Base-by-base conservation (phyloP, 1,139 yeast species). In the Williopsis jadinii region DNA sequence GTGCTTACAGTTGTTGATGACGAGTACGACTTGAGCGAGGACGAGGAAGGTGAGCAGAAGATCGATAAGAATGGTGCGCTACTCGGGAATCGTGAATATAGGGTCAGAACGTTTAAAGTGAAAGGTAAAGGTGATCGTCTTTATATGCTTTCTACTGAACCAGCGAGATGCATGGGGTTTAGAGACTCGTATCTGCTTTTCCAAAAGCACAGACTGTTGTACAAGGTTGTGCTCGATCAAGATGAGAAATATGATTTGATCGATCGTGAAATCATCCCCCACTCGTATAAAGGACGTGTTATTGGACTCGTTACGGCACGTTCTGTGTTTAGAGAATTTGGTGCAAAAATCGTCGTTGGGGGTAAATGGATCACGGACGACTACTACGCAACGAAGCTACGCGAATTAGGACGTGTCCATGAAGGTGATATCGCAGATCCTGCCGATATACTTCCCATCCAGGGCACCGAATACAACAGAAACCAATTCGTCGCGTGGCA, bases 91-190 rank as follows among this genome's bases (percentile, higher is more conserved):
- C 72, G 97, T 50, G 75, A 77, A 54, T 92, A 75, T 64, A 71
- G 92, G 46, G 84, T 87, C 48, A 80, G 90, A 46, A 80, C 94
- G 0, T 92, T 92, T 63, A 85, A 86, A 5, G 74, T 90, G 10
- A 63, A 73, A 35, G 87, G 84, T 5, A 75, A 81, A 44, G 96
- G 95, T 4, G 75, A 78, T 32, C 71, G 80, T 48, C 70, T 81
- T 44, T 92, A 78, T 61, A 88, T 92, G 95, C 75, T 92, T 37
- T 84, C 96, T 2, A 90, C 97, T 0, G 97, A 90, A 58, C 96
- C 97, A 1, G 97, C 98, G 0, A 73, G 97, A 51, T 77, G 90
- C 54, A 88, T 90, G 52, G 97, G 97, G 3, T 88, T 88, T 64
- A 73, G 97, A 54, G 98, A 92, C 60, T 87, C 97, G 1, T 90